These are phyloP conservation scores for Globisporangium takayamanum DNA, from an alignment of 352 stramenopile species.

Conservation along the genomic window DNA sequence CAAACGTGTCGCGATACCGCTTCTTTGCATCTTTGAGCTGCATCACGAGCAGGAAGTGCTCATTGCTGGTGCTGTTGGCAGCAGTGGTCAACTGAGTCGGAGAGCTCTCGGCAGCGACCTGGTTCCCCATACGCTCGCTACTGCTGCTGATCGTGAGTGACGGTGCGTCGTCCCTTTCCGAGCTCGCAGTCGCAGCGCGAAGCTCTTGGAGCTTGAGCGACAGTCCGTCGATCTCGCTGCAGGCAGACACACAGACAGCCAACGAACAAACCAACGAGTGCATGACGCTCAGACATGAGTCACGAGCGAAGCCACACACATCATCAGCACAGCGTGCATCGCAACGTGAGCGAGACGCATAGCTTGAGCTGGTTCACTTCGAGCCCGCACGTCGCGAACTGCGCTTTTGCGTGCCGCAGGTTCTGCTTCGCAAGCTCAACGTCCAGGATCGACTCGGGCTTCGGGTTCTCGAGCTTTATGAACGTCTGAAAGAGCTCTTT, in stretches of 20 bases:
- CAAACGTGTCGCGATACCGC: conserved; percentile 36
- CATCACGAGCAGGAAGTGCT: conserved; percentile 20
- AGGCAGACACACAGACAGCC: not conserved
- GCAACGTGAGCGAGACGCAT: conserved; percentile 15
- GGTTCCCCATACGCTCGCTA: not conserved
- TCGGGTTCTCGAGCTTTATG: conserved; percentile 22
- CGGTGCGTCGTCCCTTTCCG: conserved; percentile 1
- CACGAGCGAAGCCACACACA: too few species aligned
- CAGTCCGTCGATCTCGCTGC: conserved; percentile 44
- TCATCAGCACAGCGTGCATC: too few species aligned
- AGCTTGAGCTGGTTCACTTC: conserved; percentile 56
- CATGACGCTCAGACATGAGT: too few species aligned
- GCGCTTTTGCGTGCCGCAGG: conserved; percentile 33
- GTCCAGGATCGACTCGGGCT: conserved; percentile 41
- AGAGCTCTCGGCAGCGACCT: too few species aligned
- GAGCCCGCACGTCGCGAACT: conserved; percentile 24
- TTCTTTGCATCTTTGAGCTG: conserved; percentile 62
- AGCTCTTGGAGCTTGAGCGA: conserved; percentile 32
- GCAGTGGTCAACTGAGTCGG: not conserved
- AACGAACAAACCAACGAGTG: too few species aligned
- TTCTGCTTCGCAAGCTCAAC: conserved; percentile 59
- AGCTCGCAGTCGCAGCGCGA: conserved; percentile 4
- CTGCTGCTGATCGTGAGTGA: conserved; percentile 1
- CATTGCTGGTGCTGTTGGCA: conserved; percentile 1
- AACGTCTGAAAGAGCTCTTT: conserved; percentile 59